phyloP scores from a whole-genome alignment of 2,329 filamentous ascomycete species.

The Biscogniauxia sp. region DNA sequence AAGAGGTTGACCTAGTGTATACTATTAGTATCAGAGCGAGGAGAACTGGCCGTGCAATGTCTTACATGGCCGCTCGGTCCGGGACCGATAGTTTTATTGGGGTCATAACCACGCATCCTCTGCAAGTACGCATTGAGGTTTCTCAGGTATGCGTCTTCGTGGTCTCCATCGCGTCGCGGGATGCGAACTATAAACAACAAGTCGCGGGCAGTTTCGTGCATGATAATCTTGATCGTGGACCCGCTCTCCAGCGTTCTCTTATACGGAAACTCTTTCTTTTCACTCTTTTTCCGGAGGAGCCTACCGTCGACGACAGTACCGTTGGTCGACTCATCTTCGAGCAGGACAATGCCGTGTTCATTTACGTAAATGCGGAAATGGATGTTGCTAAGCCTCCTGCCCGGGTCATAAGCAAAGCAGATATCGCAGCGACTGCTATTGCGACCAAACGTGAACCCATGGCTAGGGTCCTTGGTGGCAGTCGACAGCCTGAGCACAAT shows the following conservation, averaged over 20 bases:
- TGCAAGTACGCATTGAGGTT: conserved; percentile 69
- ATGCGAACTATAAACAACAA: conserved; percentile 84
- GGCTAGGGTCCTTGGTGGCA: conserved; percentile 60
- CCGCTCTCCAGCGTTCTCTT: conserved; percentile 68
- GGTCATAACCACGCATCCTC: conserved; percentile 32
- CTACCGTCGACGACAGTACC: conserved; percentile 81
- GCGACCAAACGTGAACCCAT: conserved; percentile 85
- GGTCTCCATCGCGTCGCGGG: conserved; percentile 67
- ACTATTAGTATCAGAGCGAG: conserved; percentile 13
- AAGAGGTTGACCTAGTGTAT: conserved; percentile 31
- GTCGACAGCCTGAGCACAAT: conserved; percentile 81
- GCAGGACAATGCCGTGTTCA: conserved; percentile 80
- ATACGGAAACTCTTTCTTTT: conserved; percentile 33
- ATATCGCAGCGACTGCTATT: conserved; percentile 71
- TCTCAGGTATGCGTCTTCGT: conserved; percentile 62
- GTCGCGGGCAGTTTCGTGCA: conserved; percentile 52
- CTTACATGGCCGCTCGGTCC: conserved; percentile 48
- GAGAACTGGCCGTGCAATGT: not conserved
- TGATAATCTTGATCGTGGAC: conserved; percentile 68
- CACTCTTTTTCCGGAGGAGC: conserved; percentile 56
- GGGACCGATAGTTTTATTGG: conserved; percentile 45
- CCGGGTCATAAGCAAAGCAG: conserved; percentile 62
- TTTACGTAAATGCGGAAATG: conserved; percentile 96
- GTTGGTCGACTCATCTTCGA: conserved; percentile 94
- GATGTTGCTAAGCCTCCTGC: conserved; percentile 82